phyloP scores from a whole-genome alignment of 345 rosid species.

The Dimocarpus longan region DNA sequence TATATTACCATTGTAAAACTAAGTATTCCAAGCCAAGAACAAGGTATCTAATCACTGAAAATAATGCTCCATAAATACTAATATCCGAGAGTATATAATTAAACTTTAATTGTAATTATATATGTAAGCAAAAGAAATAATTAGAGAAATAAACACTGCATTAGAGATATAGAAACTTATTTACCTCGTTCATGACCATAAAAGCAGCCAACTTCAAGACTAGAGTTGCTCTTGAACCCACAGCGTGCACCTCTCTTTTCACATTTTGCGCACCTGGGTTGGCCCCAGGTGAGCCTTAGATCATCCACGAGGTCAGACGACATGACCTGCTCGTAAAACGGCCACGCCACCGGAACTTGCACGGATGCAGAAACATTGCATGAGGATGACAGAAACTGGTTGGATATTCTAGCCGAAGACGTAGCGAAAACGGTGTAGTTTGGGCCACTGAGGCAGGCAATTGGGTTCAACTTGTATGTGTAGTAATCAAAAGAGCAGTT shows the following conservation, averaged over 20 bases:
- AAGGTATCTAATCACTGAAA: too few relatives aligned
- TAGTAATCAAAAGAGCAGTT: slow-evolving; percentile 50
- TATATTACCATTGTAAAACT: too few relatives aligned
- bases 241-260: slow-evolving; percentile 61
- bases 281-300: slow-evolving; percentile 46
- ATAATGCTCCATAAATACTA: too few relatives aligned
- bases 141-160: neutral
- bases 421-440: slow-evolving; percentile 65
- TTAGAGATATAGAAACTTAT: neutral
- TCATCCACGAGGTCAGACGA: slow-evolving; percentile 47
- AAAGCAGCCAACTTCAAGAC: slow-evolving; percentile 43
- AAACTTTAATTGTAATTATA: neutral
- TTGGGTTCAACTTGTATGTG: slow-evolving; percentile 43
- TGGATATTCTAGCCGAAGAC: slow-evolving; percentile 33
- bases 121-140: neutral
- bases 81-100: too few relatives aligned
- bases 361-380: slow-evolving; percentile 40
- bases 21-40: too few relatives aligned
- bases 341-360: slow-evolving; percentile 54
- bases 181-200: slow-evolving; percentile 46
- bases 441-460: slow-evolving; percentile 56
- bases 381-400: slow-evolving; percentile 32
- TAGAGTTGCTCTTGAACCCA: slow-evolving; percentile 53
- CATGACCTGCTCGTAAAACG: slow-evolving; percentile 44
- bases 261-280: slow-evolving; percentile 55